phyloP scores from a whole-genome alignment of 345 rosid genomes.

The Melastoma malabathricum region DNA sequence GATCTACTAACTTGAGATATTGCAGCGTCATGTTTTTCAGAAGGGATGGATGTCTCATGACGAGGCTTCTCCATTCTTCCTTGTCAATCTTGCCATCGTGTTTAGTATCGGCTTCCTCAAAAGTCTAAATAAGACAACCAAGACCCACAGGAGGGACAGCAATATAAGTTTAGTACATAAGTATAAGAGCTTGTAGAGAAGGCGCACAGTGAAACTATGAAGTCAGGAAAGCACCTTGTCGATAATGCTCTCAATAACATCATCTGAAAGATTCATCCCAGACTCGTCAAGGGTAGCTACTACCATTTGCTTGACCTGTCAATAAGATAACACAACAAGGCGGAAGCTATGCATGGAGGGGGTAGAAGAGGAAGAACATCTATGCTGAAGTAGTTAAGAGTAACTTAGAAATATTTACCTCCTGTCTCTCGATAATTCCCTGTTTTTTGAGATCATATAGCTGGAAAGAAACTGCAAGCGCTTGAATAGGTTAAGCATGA shows the following conservation, averaged over 20 bases:
- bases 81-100: slow-evolving; percentile 89
- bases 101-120: slow-evolving; percentile 96
- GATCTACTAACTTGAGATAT: slow-evolving; percentile 71
- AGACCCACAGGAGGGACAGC: background rate
- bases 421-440: slow-evolving; percentile 98
- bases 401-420: slow-evolving; percentile 26
- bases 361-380: too few relatives aligned
- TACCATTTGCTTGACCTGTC: slow-evolving; percentile 97
- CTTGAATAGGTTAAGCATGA: slow-evolving; percentile 1
- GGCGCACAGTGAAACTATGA: background rate
- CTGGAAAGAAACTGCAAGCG: slow-evolving; percentile 75
- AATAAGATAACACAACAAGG: background rate
- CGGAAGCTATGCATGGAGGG: too few relatives aligned
- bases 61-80: slow-evolving; percentile 96
- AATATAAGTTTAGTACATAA: background rate
- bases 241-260: slow-evolving; percentile 82
- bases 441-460: slow-evolving; percentile 95
- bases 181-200: background rate
- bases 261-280: slow-evolving; percentile 92
- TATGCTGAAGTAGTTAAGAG: too few relatives aligned
- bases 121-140: slow-evolving; percentile 37
- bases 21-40: slow-evolving; percentile 96
- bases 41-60: slow-evolving; percentile 80
- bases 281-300: slow-evolving; percentile 98
- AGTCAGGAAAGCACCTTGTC: slow-evolving; percentile 50